Conservation (phyloP, 495 filamentous ascomycete genomes). For the Eremomyces bilateralis region DNA sequence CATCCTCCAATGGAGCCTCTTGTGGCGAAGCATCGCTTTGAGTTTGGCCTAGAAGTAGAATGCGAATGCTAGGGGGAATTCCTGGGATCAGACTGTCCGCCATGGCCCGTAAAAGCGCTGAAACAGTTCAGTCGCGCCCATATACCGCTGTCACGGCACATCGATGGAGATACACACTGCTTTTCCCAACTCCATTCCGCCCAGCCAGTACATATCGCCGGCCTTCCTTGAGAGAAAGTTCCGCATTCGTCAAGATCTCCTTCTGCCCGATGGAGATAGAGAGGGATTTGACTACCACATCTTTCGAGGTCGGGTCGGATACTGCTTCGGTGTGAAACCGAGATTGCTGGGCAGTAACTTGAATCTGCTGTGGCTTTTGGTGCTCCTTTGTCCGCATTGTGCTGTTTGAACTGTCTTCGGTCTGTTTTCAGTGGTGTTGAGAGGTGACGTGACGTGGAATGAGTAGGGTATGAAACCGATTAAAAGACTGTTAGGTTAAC, state of each 20-base stretch:
- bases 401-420: too few relatives aligned
- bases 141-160: too few relatives aligned
- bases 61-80: constrained; percentile 42
- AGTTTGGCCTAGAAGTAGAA: constrained; percentile 57
- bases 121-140: too few relatives aligned
- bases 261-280: constrained; percentile 24
- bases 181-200: constrained; percentile 57
- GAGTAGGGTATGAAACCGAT: too few relatives aligned
- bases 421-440: too few relatives aligned
- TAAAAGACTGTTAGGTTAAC: too few relatives aligned
- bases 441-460: too few relatives aligned
- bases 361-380: too few relatives aligned
- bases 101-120: constrained; percentile 51
- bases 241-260: constrained; percentile 47
- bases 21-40: constrained; percentile 1
- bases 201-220: constrained; percentile 53
- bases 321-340: constrained; percentile 1
- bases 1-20: too few relatives aligned
- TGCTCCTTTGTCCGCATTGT: too few relatives aligned
- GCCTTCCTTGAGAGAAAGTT: constrained; percentile 45
- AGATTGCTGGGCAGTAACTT: constrained; percentile 2
- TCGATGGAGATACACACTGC: too few relatives aligned
- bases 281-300: constrained; percentile 18
- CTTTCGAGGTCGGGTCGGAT: neutral
- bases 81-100: constrained; percentile 61